Percentiles rank a stretch among this genome's conserved stretches.
These are phyloP conservation scores for Lepidium aucheri DNA, from an alignment of 345 rosid genomes.

Conservation along the genomic window DNA sequence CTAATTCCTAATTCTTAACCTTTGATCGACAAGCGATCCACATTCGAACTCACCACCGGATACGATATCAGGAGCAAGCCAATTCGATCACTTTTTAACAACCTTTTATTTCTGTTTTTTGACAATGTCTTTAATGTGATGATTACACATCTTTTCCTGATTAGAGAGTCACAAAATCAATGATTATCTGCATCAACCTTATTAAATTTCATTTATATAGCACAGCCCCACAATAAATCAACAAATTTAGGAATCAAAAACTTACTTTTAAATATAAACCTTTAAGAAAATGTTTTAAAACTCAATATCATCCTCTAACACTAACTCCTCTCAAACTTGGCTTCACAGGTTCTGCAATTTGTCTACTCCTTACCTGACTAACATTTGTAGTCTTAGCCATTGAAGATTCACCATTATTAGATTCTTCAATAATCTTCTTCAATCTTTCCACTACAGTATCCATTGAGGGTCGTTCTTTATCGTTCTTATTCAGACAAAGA, in stretches of 20 bases:
- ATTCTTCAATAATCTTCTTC: constrained; percentile 40
- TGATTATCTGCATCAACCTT: neutral
- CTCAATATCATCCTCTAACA: constrained; percentile 18
- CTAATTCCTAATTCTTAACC: neutral
- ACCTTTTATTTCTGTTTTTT: neutral
- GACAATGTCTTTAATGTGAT: too few relatives aligned
- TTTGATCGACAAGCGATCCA: too few relatives aligned
- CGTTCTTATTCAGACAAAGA: constrained; percentile 46
- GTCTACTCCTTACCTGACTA: constrained; percentile 10
- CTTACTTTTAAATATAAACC: neutral
- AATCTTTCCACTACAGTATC: constrained; percentile 50
- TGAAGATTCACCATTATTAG: constrained; percentile 9
- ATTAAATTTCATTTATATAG: neutral
- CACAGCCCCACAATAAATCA: constrained; percentile 1
- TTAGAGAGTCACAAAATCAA: neutral
- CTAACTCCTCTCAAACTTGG: constrained; percentile 18
- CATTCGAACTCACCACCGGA: too few relatives aligned
- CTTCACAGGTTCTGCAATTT: neutral
- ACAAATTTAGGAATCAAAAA: neutral
- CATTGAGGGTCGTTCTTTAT: constrained; percentile 72
- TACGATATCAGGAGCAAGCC: too few relatives aligned
- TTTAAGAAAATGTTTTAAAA: neutral
- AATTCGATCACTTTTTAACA: too few relatives aligned
- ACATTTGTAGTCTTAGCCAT: neutral
- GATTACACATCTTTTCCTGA: too few relatives aligned